These are phyloP conservation scores for Beauveria rudraprayagi DNA, from an alignment of 2,329 filamentous ascomycete species.

Conservation along the genomic window DNA sequence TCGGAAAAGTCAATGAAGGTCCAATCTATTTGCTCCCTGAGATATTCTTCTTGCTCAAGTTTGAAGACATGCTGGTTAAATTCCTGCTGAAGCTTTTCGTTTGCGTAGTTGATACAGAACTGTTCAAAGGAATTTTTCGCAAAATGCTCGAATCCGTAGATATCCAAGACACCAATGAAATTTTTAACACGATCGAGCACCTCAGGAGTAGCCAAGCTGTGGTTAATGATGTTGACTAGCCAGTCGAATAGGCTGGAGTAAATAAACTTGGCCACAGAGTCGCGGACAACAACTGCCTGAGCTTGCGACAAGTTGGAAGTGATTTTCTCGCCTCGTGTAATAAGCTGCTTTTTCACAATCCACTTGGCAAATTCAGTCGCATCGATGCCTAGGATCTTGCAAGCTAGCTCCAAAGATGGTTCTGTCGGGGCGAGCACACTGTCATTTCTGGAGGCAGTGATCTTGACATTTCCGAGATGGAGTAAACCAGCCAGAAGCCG, in stretches of 20 bases:
- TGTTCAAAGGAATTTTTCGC: constrained; percentile 99
- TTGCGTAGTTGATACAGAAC: constrained; percentile 99
- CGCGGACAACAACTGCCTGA: constrained; percentile 87
- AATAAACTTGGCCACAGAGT: constrained; percentile 97
- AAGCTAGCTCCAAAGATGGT: constrained; percentile 73
- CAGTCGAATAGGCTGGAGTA: constrained; percentile 98
- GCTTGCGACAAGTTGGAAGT: constrained; percentile 90
- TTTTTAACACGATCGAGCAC: constrained; percentile 74
- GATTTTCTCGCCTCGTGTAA: constrained; percentile 95
- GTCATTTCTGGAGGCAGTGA: constrained; percentile 81
- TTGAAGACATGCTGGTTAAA: constrained; percentile 99
- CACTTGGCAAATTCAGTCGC: constrained; percentile 84
- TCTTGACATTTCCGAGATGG: constrained; percentile 95
- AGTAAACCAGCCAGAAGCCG: constrained; percentile 81
- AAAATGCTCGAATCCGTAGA: constrained; percentile 98
- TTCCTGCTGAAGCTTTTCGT: constrained; percentile 97
- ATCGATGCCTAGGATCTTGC: constrained; percentile 80
- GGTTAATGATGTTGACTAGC: constrained; percentile 96
- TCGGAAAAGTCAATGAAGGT: constrained; percentile 99
- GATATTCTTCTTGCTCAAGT: constrained; percentile 95
- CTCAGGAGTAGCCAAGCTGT: constrained; percentile 78
- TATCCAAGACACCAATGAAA: constrained; percentile 98
- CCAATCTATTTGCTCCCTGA: constrained; percentile 96
- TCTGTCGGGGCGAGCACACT: constrained; percentile 75
- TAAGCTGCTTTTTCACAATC: constrained; percentile 98